These are phyloP conservation scores for Candida khao-thaluensis DNA, from an alignment of 805 yeast genomes.

Conservation along the genomic window DNA sequence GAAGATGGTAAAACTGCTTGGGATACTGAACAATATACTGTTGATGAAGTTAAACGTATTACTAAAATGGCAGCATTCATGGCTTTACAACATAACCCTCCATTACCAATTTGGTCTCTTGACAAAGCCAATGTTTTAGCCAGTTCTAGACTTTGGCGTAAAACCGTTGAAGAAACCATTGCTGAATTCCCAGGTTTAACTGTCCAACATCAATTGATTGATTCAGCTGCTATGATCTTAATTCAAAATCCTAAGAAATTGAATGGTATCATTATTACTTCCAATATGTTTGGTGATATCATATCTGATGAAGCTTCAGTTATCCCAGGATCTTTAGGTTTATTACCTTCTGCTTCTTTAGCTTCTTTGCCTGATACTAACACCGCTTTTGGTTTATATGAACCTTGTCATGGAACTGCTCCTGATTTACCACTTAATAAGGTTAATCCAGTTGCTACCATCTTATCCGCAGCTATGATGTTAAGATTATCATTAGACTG, in stretches of 20 bases:
- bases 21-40: constrained; percentile 91
- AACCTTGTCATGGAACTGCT: constrained; percentile 98
- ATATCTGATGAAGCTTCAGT: constrained; percentile 97
- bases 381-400: constrained; percentile 92
- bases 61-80: constrained; percentile 98
- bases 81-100: constrained; percentile 92
- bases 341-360: constrained; percentile 93
- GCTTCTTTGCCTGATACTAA: constrained; percentile 96
- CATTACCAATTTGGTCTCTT: constrained; percentile 91
- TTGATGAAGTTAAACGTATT: constrained; percentile 90
- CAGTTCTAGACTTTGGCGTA: constrained; percentile 94
- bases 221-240: constrained; percentile 98
- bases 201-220: constrained; percentile 92
- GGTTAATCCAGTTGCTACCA: constrained; percentile 95
- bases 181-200: constrained; percentile 86
- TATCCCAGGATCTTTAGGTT: constrained; percentile 95
- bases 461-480: constrained; percentile 97
- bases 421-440: constrained; percentile 86
- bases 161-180: constrained; percentile 83
- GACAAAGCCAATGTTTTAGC: constrained; percentile 98
- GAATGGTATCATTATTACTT: constrained; percentile 90
- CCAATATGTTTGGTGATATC: constrained; percentile 98
- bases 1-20: constrained; percentile 67
- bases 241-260: constrained; percentile 87
- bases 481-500: constrained; percentile 83